phyloP scores from a whole-genome alignment of 2,329 filamentous ascomycete genomes.

The Blumeria hordei region DNA sequence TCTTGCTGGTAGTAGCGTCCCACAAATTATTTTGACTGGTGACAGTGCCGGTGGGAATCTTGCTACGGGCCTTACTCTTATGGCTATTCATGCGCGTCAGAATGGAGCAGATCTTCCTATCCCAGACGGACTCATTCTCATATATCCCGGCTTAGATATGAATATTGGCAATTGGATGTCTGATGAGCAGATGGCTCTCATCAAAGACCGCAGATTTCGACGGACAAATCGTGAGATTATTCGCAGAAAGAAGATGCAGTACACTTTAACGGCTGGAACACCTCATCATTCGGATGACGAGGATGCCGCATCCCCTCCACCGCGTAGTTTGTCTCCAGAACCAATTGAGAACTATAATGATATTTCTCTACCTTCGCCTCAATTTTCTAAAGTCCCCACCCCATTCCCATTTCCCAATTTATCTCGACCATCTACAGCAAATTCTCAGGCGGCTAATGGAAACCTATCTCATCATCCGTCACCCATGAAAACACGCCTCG shows the following conservation, averaged over 20 bases:
- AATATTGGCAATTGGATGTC: conserved; percentile 99
- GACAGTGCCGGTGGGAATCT: conserved; percentile 70
- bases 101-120: conserved; percentile 36
- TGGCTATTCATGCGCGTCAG: conserved; percentile 59
- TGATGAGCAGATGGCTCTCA: conserved; percentile 87
- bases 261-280: conserved; percentile 60
- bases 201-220: conserved; percentile 57
- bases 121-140: conserved; percentile 60
- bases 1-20: conserved; percentile 37
- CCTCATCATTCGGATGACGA: conserved; percentile 56
- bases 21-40: conserved; percentile 48
- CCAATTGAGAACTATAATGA: conserved; percentile 2
- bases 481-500: conserved; percentile 59
- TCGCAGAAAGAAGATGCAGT: conserved; percentile 69
- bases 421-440: background rate
- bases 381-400: conserved; percentile 7
- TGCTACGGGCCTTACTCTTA: conserved; percentile 57
- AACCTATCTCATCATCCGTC: conserved; percentile 26
- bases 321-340: conserved; percentile 1
- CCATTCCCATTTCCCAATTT: conserved; percentile 6
- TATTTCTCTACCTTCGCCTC: conserved; percentile 8
- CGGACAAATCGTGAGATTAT: conserved; percentile 59
- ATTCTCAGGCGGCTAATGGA: conserved; percentile 1
- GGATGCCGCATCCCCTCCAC: conserved; percentile 14
- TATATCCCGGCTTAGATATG: conserved; percentile 85